These are phyloP conservation scores for Pythium periplocum DNA, from an alignment of 352 stramenopile species.

Conservation along the genomic window DNA sequence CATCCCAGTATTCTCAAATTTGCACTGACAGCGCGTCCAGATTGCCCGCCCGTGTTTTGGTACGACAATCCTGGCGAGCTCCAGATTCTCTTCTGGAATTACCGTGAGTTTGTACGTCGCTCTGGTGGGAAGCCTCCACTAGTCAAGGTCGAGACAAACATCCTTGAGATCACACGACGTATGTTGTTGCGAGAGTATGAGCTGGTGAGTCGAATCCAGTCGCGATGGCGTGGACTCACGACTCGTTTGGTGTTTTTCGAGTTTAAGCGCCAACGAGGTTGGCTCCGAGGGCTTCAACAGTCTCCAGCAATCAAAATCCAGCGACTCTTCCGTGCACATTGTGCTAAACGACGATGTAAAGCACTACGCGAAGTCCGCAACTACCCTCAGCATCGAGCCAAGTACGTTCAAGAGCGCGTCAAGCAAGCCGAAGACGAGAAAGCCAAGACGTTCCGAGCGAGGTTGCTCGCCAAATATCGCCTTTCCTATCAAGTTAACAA, in stretches of 20 bases:
- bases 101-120: constrained; percentile 69
- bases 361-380: constrained; percentile 34
- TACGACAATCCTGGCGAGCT: constrained; percentile 62
- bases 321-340: constrained; percentile 46
- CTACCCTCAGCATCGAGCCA: constrained; percentile 35
- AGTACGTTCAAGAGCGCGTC: constrained; percentile 31
- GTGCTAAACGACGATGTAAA: constrained; percentile 20
- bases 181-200: constrained; percentile 56
- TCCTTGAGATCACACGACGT: constrained; percentile 61
- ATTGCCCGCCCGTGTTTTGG: constrained; percentile 66
- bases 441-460: constrained; percentile 30
- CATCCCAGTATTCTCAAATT: constrained; percentile 42
- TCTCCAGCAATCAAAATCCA: constrained; percentile 72
- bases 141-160: constrained; percentile 69
- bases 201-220: constrained; percentile 70
- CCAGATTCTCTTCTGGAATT: constrained; percentile 64
- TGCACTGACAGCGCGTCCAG: constrained; percentile 25
- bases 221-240: constrained; percentile 51
- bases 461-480: constrained; percentile 57
- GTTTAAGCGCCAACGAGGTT: constrained; percentile 60
- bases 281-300: constrained; percentile 50
- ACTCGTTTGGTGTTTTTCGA: constrained; percentile 58
- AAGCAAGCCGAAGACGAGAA: constrained; percentile 19
- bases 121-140: constrained; percentile 49
- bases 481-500: constrained; percentile 40